Evolutionary conservation across 1,284 basidiomycete species (phyloP).

Genomic region (Thecaphora frezii): DNA sequence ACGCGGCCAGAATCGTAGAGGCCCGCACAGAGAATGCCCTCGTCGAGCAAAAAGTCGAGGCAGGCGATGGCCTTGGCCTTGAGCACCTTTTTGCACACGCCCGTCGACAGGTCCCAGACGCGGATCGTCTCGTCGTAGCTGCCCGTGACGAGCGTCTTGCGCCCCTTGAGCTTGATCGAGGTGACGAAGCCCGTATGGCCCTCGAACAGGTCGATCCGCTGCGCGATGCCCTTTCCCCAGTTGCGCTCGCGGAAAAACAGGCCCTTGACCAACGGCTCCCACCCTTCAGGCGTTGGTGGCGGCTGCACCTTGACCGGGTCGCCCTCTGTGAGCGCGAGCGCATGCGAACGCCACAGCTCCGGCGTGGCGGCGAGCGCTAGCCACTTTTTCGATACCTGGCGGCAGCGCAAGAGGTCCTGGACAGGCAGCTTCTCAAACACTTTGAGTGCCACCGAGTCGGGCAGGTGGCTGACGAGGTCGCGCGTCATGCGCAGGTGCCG

Average conservation of each 20-base stretch:
- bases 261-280: conserved; percentile 73
- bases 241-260: conserved; percentile 84
- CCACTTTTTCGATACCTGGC: conserved; percentile 75
- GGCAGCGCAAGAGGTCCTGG: conserved; percentile 61
- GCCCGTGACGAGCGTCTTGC: conserved; percentile 73
- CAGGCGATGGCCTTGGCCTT: conserved; percentile 86
- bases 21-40: conserved; percentile 85
- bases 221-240: conserved; percentile 70
- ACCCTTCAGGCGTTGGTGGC: conserved; percentile 27
- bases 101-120: conserved; percentile 78
- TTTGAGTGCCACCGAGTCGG: conserved; percentile 69
- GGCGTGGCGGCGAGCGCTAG: conserved; percentile 70
- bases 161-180: conserved; percentile 72
- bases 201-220: conserved; percentile 73
- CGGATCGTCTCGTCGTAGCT: conserved; percentile 90
- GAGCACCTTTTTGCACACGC: conserved; percentile 75
- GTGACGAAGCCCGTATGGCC: conserved; percentile 88
- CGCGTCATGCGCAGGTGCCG: conserved; percentile 77
- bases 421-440: conserved; percentile 71
- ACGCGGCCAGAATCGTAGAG: conserved; percentile 80
- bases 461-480: conserved; percentile 75
- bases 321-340: conserved; percentile 70
- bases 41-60: conserved; percentile 79
- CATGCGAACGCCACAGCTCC: conserved; percentile 76
- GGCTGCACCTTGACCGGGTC: conserved; percentile 65